Conservation (phyloP, 148 eudicot genomes). For the Spergularia marina region DNA sequence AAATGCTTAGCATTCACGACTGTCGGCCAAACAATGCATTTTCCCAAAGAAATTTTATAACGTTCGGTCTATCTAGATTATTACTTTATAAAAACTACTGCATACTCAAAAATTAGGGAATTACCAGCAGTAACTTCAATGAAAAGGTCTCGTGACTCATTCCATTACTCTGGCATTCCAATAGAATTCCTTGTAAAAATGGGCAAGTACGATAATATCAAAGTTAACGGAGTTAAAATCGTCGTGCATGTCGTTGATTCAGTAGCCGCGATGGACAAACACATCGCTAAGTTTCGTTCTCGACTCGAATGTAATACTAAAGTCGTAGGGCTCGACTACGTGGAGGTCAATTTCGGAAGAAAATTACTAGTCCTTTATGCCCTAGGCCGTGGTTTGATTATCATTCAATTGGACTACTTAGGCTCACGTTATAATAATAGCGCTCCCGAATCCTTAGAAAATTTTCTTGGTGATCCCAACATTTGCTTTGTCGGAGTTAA, state of each 20-base stretch:
- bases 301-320: background rate
- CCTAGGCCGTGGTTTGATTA: background rate
- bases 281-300: background rate
- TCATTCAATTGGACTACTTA: background rate
- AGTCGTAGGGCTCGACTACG: slow-evolving; percentile 17
- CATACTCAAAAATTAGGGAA: too few relatives aligned
- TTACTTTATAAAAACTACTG: too few relatives aligned
- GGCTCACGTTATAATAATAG: too few relatives aligned
- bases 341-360: background rate
- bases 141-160: background rate
- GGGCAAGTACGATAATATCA: slow-evolving; percentile 7
- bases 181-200: slow-evolving; percentile 3
- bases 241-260: background rate
- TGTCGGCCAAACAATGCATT: too few relatives aligned
- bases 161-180: background rate
- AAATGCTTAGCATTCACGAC: too few relatives aligned
- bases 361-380: background rate
- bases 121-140: background rate
- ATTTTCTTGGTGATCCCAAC: background rate
- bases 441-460: background rate
- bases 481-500: slow-evolving; percentile 19
- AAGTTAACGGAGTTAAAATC: background rate
- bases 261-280: background rate
- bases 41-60: too few relatives aligned
- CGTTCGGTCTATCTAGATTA: too few relatives aligned